Evolutionary conservation across 352 stramenopile species (phyloP), one percentile per base, ranked within the genome.

Genomic region (Pythium dissotocum): DNA sequence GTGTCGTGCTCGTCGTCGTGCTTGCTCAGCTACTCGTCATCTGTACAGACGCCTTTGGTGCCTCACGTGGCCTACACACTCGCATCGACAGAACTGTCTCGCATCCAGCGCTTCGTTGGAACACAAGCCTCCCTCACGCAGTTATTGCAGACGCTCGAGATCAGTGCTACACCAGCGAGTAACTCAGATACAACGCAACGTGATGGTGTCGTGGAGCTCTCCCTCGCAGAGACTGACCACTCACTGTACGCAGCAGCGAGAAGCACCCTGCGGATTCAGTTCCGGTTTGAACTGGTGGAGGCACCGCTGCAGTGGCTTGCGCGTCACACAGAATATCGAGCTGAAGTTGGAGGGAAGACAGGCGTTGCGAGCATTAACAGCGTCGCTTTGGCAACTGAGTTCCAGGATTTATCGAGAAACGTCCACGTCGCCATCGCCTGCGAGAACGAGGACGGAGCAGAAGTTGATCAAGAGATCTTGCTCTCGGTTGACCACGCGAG

Each of bases 1-100:
- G 49, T 52, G 16, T 58, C 64, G 36, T 66, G 57, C 38, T 65
- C 64, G 0, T 8, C 28, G n/a, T 71, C 58, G 16, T 71, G 64
- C 24, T 33, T 65, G 6, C 7, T 71, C 32, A 42, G 57, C 55
- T 66, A 53, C 42, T n/a, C 44, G 13, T 28, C 55, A 24, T 24
- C 21, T 4, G 14, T 24, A 1, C 28, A 21, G 8, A 52, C 32
- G 6, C 1, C 24, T 4, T 24, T 54, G 35, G 38, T 71, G 12
- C 57, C 64, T 14, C 36, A 56, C n/a, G 64, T 62, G 12, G 40
- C 51, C 13, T 71, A 66, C 24, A 58, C 54, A 3, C 40, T 55
- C n/a, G 55, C 57, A 6, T 6, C 21, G 2, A 48, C 21, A 21
- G 2, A 56, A 21, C 57, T 58, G 13, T 65, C 64, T 24, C 30